Evolutionary conservation across 257 asterid genomes (phyloP).

Genomic region (Paulownia fortunei): DNA sequence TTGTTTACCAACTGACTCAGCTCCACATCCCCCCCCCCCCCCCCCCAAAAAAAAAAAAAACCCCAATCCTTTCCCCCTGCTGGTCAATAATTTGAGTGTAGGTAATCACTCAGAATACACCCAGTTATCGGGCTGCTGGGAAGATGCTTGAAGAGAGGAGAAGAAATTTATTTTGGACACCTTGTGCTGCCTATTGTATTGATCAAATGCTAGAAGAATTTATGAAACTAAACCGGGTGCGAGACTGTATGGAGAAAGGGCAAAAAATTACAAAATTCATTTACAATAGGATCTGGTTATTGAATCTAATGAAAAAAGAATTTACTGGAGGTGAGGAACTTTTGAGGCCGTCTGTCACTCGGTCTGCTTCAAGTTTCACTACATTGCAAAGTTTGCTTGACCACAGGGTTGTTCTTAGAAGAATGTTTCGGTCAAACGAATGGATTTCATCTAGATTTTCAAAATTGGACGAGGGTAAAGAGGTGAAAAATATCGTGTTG

Average conservation of each 20-base stretch:
- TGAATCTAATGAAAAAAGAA: slow-evolving; percentile 82
- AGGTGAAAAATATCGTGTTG: slow-evolving; percentile 73
- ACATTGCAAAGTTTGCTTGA: slow-evolving; percentile 78
- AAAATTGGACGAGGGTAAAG: slow-evolving; percentile 81
- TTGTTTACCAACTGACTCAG: slow-evolving; percentile 33
- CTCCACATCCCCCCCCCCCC: not conserved
- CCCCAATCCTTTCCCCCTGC: not conserved
- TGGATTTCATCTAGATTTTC: slow-evolving; percentile 80
- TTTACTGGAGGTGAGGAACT: slow-evolving; percentile 83
- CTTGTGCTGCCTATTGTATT: slow-evolving; percentile 84
- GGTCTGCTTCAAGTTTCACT: slow-evolving; percentile 69
- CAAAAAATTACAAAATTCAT: slow-evolving; percentile 81
- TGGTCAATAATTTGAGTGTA: slow-evolving; percentile 41
- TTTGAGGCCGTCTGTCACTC: slow-evolving; percentile 68
- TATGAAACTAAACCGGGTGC: slow-evolving; percentile 69
- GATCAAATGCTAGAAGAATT: slow-evolving; percentile 76
- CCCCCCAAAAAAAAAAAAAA: not conserved
- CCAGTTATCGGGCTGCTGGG: slow-evolving; percentile 89
- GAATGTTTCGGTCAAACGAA: slow-evolving; percentile 81
- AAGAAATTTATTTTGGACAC: slow-evolving; percentile 79
- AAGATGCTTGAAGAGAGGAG: slow-evolving; percentile 93
- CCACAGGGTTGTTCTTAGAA: slow-evolving; percentile 73
- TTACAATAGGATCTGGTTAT: slow-evolving; percentile 73
- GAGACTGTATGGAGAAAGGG: slow-evolving; percentile 77
- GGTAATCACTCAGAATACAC: slow-evolving; percentile 82